Evolutionary conservation across 2,329 filamentous ascomycete species (phyloP).

Genomic region (Dendryphion nanum): DNA sequence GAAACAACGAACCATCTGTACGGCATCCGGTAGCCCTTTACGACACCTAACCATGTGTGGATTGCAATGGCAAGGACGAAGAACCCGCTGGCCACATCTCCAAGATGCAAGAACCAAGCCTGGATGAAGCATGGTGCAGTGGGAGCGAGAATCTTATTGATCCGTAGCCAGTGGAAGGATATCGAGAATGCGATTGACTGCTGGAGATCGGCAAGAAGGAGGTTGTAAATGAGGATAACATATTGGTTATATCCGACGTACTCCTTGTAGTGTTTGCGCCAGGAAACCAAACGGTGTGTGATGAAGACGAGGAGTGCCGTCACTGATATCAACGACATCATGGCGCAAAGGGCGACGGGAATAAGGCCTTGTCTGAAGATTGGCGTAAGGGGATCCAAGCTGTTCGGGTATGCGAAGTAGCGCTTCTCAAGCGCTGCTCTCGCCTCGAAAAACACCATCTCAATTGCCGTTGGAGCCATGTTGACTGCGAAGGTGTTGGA

Average conservation of each 20-base stretch:
- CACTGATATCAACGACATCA: constrained; percentile 48
- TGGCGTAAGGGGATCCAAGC: constrained; percentile 28
- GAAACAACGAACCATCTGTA: constrained; percentile 45
- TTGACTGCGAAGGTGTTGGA: not conserved
- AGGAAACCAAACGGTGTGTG: constrained; percentile 52
- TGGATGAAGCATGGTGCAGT: constrained; percentile 50
- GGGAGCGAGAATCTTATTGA: constrained; percentile 45
- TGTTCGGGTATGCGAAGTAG: constrained; percentile 26
- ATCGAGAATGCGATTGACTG: constrained; percentile 52
- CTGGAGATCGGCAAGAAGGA: constrained; percentile 54
- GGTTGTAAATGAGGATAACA: constrained; percentile 54
- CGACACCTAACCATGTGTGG: constrained; percentile 53
- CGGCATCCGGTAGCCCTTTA: constrained; percentile 47
- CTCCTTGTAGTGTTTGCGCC: constrained; percentile 47
- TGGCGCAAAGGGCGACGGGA: constrained; percentile 46
- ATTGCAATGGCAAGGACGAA: constrained; percentile 55
- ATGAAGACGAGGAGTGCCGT: constrained; percentile 47
- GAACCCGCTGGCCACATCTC: constrained; percentile 53
- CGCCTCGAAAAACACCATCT: constrained; percentile 10
- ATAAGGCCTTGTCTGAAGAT: constrained; percentile 44
- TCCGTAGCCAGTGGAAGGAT: constrained; percentile 47
- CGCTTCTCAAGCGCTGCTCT: constrained; percentile 14
- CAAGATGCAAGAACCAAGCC: constrained; percentile 53
- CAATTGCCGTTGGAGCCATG: constrained; percentile 1
- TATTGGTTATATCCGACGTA: constrained; percentile 57